Base-by-base conservation (phyloP, 2,329 filamentous ascomycete genomes). In the Exophiala alcalophila region DNA sequence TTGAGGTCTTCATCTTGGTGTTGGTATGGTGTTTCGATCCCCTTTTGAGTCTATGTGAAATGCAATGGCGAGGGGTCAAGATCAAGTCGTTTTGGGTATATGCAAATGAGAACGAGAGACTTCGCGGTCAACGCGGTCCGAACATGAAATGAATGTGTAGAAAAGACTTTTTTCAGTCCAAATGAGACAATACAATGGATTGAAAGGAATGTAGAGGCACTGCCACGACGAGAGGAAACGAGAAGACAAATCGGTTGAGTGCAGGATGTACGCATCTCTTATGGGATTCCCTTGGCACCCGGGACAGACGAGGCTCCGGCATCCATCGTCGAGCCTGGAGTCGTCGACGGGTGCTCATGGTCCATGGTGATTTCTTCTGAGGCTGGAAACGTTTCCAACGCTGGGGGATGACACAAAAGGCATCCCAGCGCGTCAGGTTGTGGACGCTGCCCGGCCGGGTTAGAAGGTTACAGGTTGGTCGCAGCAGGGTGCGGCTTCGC, bases 191-290 rank as follows among this genome's bases (percentile, higher is more conserved):
- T 34, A 50, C 41, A 52, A 44, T 33, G 12, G 27, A 35, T 41
- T 41, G 38, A 52, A 53, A 45, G 43, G 52, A 57, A 58, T 54
- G 50, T 50, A 52, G 46, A 46, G 47, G 46, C 44, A 55, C 46
- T 49, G 40, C 43, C 43, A 40, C 45, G 47, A 50, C 50, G 55
- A 52, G 41, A 52, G 40, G 37, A 33, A 49, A 47, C 25, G 33
- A 52, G n/a, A n/a, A n/a, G n/a, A n/a, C n/a, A n/a, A n/a, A n/a
- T n/a, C n/a, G n/a, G n/a, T n/a, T n/a, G n/a, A n/a, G 32, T 18
- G 31, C 33, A 16, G 44, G 35, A 38, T 47, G 21, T 31, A 40
- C 30, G 23, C 30, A 44, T 16, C 45, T 52, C 49, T 52, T 52
- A 52, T 52, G 49, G 39, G 43, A 40, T 33, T 40, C 24, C 29